These are phyloP conservation scores for Fonsecaea multimorphosa DNA, from an alignment of 2,329 filamentous ascomycete genomes.

Conservation along the genomic window DNA sequence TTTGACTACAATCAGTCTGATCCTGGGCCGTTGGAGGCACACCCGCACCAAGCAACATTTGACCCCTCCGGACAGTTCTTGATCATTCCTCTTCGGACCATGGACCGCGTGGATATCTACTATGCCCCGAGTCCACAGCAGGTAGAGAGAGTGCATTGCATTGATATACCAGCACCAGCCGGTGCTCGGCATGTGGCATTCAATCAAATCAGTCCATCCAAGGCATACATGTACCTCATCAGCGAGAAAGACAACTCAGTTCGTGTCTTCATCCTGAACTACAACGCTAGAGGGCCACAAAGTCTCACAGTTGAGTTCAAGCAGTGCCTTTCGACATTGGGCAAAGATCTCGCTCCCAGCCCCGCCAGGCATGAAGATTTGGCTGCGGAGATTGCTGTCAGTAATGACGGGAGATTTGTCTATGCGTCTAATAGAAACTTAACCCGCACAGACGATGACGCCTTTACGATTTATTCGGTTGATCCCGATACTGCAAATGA, in stretches of 20 bases:
- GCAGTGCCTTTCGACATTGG: constrained; percentile 19
- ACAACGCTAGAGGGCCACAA: neutral
- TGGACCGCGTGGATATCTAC: constrained; percentile 23
- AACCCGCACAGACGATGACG: constrained; percentile 15
- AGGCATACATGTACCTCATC: constrained; percentile 25
- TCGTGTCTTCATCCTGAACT: constrained; percentile 17
- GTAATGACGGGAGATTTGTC: constrained; percentile 26
- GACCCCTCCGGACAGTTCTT: constrained; percentile 25
- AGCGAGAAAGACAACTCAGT: constrained; percentile 30
- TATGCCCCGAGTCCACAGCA: constrained; percentile 4
- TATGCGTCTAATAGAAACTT: constrained; percentile 27
- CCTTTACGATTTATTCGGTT: constrained; percentile 18
- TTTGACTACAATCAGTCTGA: constrained; percentile 23
- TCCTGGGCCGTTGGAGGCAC: constrained; percentile 13
- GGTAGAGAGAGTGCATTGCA: constrained; percentile 11
- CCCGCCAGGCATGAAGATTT: constrained; percentile 19
- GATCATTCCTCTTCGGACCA: constrained; percentile 20
- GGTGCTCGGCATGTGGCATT: constrained; percentile 23
- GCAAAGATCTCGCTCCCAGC: constrained; percentile 12
- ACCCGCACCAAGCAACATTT: constrained; percentile 26
- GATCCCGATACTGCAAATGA: constrained; percentile 19
- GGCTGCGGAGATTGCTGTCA: constrained; percentile 24
- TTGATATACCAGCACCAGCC: constrained; percentile 10
- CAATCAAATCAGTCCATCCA: constrained; percentile 14
- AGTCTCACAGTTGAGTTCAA: constrained; percentile 13